Conservation (phyloP, 1,139 yeast genomes). For the Suhomyces bribrorum region DNA sequence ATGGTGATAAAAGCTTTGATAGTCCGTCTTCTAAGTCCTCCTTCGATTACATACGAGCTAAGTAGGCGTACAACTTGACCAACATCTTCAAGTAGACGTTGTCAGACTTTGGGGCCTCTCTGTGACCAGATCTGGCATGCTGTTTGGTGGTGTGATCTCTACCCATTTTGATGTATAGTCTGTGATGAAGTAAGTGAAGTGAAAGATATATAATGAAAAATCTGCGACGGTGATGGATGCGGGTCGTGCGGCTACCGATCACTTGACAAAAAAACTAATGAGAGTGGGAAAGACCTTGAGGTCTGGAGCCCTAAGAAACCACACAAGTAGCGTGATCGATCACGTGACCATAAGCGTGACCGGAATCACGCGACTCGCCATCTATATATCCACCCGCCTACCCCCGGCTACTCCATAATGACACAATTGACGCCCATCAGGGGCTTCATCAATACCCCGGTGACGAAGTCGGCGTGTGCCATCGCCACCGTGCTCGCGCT, state of each 20-base stretch:
- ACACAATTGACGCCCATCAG: constrained; percentile 34
- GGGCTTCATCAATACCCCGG: constrained; percentile 64
- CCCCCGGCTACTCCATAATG: constrained; percentile 8
- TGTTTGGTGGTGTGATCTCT: constrained; percentile 96
- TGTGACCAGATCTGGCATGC: constrained; percentile 94
- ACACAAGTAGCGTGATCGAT: constrained; percentile 1
- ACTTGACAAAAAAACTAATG: not conserved
- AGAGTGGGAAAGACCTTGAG: constrained; percentile 6
- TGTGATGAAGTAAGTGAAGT: constrained; percentile 14
- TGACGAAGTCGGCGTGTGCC: constrained; percentile 49
- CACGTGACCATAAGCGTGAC: not conserved
- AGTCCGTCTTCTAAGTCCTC: constrained; percentile 13
- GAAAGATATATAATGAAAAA: constrained; percentile 8
- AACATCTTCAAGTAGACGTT: constrained; percentile 97
- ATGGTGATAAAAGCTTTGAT: constrained; percentile 5
- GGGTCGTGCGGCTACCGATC: constrained; percentile 7
- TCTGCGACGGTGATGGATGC: constrained; percentile 7
- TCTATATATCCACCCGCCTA: no score
- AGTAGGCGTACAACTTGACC: constrained; percentile 97
- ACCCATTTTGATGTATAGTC: constrained; percentile 65
- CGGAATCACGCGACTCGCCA: not conserved
- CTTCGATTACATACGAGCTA: constrained; percentile 83
- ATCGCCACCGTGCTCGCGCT: constrained; percentile 49
- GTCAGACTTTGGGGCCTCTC: constrained; percentile 99
- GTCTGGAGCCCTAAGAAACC: constrained; percentile 8